These are phyloP conservation scores for Neurospora sp. DNA, from an alignment of 2,329 filamentous ascomycete species.

Conservation along the genomic window DNA sequence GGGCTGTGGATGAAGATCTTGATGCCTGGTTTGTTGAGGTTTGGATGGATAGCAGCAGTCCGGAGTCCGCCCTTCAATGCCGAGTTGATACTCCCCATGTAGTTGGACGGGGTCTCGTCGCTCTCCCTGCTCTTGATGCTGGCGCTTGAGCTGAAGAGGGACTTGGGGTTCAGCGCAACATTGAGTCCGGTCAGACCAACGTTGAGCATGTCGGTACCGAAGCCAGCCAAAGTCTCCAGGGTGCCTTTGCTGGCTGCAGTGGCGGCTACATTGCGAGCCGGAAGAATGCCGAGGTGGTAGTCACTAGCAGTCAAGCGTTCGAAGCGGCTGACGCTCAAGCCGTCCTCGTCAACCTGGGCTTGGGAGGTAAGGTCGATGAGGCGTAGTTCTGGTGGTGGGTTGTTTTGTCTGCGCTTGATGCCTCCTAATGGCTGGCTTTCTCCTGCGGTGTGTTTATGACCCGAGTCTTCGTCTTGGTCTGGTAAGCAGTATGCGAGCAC, in stretches of 20 bases:
- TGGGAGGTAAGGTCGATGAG: conserved; percentile 84
- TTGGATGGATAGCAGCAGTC: conserved; percentile 38
- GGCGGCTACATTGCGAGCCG: conserved; percentile 58
- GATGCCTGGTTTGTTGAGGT: conserved; percentile 44
- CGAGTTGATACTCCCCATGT: conserved; percentile 18
- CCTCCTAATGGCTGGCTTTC: conserved; percentile 54
- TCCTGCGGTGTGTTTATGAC: conserved; percentile 30
- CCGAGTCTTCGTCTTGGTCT: conserved; percentile 54
- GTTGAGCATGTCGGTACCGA: conserved; percentile 77
- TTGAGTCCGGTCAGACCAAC: conserved; percentile 55
- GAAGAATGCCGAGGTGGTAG: conserved; percentile 80
- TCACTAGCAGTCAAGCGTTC: conserved; percentile 80
- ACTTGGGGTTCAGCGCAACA: conserved; percentile 75
- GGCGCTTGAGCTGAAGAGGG: conserved; percentile 77
- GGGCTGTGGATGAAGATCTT: conserved; percentile 93
- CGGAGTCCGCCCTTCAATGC: conserved; percentile 2
- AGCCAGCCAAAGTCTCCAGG: conserved; percentile 63
- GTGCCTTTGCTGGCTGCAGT: conserved; percentile 58
- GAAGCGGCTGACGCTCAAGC: conserved; percentile 74
- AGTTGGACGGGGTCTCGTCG: conserved; percentile 39
- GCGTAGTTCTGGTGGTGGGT: conserved; percentile 76
- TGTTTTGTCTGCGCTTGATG: conserved; percentile 62
- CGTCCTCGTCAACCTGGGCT: conserved; percentile 78
- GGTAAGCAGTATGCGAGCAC: conserved; percentile 83
- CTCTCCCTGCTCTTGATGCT: conserved; percentile 59